Percentiles rank a stretch among this genome's conserved stretches.
Evolutionary conservation across 108 stramenopile species (phyloP).

Genomic region (Aurantiochytrium sp.): DNA sequence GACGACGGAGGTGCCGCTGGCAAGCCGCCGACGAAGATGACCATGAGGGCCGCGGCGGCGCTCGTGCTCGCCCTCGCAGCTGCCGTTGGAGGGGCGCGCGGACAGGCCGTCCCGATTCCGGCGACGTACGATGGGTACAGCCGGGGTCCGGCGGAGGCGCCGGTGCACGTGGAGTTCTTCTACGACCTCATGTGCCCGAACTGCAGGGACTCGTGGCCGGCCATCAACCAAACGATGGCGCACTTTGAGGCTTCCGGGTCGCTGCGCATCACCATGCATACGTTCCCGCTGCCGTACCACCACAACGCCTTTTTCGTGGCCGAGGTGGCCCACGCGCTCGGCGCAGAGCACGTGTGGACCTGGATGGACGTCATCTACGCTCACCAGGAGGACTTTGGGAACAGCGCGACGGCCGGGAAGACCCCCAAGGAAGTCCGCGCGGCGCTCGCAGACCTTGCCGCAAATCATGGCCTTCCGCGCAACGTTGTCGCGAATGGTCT

Average conservation of each 20-base stretch:
- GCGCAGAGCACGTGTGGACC: not conserved
- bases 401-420: not conserved
- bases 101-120: constrained; percentile 21
- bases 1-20: too few species aligned
- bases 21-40: too few species aligned
- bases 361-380: constrained; percentile 32
- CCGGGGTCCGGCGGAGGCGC: not conserved
- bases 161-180: constrained; percentile 25
- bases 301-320: not conserved
- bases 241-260: not conserved
- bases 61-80: not conserved
- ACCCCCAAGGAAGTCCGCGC: not conserved
- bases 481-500: not conserved
- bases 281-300: constrained; percentile 38
- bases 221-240: not conserved
- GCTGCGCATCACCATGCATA: constrained; percentile 14
- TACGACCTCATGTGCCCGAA: constrained; percentile 39
- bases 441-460: not conserved
- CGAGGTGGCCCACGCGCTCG: not conserved
- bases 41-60: too few species aligned
- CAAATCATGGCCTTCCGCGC: not conserved
- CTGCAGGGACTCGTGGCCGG: not conserved
- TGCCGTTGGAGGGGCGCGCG: not conserved
- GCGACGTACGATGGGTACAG: not conserved
- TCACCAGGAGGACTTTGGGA: constrained; percentile 30